These are phyloP conservation scores for Antitrichia curtipendula DNA, from an alignment of 225 moss, liverwort and hornwort genomes.

Conservation along the genomic window DNA sequence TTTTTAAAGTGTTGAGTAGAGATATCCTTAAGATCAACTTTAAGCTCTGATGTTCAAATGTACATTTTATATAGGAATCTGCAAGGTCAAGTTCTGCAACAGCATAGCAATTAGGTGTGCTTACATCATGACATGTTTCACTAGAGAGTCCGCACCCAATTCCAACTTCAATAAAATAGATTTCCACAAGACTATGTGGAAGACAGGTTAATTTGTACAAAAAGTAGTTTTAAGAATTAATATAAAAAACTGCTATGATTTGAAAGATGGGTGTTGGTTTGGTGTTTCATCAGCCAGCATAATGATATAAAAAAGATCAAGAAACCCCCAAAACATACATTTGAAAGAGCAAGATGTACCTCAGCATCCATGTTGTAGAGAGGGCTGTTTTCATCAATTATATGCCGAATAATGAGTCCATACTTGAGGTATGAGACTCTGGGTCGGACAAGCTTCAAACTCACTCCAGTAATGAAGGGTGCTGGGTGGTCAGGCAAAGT, in stretches of 20 bases:
- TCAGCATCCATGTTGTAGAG: conserved; percentile 24
- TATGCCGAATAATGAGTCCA: conserved; percentile 47
- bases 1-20: neutral
- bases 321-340: too few relatives aligned
- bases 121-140: neutral
- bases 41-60: neutral
- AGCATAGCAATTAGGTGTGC: neutral
- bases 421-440: conserved; percentile 32
- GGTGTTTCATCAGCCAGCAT: neutral
- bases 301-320: neutral
- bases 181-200: neutral
- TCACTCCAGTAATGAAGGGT: conserved; percentile 25
- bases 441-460: conserved; percentile 36
- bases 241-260: neutral
- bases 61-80: neutral
- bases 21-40: neutral
- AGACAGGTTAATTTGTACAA: neutral
- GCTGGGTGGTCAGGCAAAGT: conserved; percentile 3
- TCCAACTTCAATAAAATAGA: neutral
- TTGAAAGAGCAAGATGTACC: neutral
- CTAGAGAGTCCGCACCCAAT: neutral
- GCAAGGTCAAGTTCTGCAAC: neutral
- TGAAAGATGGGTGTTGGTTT: neutral
- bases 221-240: neutral
- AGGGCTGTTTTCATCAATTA: conserved; percentile 56